phyloP scores from a whole-genome alignment of 108 stramenopile species.

The Fragilaria radians region DNA sequence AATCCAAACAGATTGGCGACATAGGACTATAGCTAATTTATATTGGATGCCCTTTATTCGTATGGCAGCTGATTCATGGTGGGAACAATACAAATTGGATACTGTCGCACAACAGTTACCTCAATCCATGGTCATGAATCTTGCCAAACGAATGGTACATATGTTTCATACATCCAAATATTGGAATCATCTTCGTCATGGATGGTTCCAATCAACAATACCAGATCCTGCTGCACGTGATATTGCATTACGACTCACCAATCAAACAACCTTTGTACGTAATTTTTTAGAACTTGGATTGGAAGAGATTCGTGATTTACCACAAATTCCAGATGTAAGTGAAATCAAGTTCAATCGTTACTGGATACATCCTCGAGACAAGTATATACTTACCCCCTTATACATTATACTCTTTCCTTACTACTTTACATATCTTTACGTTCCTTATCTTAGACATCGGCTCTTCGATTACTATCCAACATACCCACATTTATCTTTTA shows the following conservation, averaged over 20 bases:
- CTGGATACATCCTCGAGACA: no score
- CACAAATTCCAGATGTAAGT: slow-evolving; percentile 50
- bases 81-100: slow-evolving; percentile 28
- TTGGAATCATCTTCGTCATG: slow-evolving; percentile 21
- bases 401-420: no score
- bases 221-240: slow-evolving; percentile 39
- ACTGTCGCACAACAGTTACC: slow-evolving; percentile 24
- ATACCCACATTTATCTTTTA: no score
- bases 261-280: slow-evolving; percentile 32
- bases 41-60: slow-evolving; percentile 76
- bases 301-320: slow-evolving; percentile 71
- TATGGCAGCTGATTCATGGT: slow-evolving; percentile 30
- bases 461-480: no score
- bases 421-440: no score
- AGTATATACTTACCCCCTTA: no score
- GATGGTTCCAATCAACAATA: slow-evolving; percentile 22
- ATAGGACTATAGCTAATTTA: slow-evolving; percentile 37
- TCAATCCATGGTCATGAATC: slow-evolving; percentile 25
- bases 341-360: no score
- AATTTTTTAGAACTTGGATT: slow-evolving; percentile 67
- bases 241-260: slow-evolving; percentile 35
- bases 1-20: slow-evolving; percentile 43
- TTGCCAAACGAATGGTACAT: slow-evolving; percentile 5
- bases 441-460: no score
- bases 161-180: neutral